Evolutionary conservation across 345 rosid genomes (phyloP), one percentile per base, ranked within the genome.

Genomic region (Combretum micranthum): DNA sequence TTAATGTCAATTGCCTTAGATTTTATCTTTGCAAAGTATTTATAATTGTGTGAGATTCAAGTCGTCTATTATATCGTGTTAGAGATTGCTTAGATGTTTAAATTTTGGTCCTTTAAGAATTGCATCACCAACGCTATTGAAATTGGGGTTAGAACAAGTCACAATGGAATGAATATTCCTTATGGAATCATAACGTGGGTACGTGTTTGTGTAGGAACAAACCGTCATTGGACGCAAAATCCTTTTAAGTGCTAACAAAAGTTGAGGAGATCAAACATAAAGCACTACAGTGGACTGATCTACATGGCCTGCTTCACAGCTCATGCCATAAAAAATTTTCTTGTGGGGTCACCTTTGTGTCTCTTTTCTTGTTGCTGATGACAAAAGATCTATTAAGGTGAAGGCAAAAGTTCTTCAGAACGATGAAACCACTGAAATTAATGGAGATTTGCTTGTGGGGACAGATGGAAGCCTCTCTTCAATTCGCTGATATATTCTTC

Each of bases 381-480:
- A 76, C 56, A 62, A 70, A 50, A 19, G 66, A 13, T 55, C 51
- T 10, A 80, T 90, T 22, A 63, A 60, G 23, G 82, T 84, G 18
- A 67, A 78, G 64, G 62, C 87, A 50, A 73, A 64, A 65, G 69
- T 70, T 32, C 69, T 80, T 6, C 73, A 51, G 52, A 83, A 77
- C 15, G 62, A 67, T 42, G 75, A 80, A 47, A 72, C 66, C 20
- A 39, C 78, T 15, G 83, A 90, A 53, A 61, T 84, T 9, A 39
- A 60, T n/a, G 92, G 88, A 60, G 68, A 86, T 58, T 73, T 83
- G 73, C 88, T 87, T 0, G 78, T 90, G 56, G 93, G 85, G 15
- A 95, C 95, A 0, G 95, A 85, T 68, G 90, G 95, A n/a, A 78
- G 83, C 56, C 77, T 76, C 39, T 87, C 95, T 59, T 71, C 64